These are phyloP conservation scores for Drechslera avenae DNA, from an alignment of 2,329 filamentous ascomycete species.

Conservation along the genomic window DNA sequence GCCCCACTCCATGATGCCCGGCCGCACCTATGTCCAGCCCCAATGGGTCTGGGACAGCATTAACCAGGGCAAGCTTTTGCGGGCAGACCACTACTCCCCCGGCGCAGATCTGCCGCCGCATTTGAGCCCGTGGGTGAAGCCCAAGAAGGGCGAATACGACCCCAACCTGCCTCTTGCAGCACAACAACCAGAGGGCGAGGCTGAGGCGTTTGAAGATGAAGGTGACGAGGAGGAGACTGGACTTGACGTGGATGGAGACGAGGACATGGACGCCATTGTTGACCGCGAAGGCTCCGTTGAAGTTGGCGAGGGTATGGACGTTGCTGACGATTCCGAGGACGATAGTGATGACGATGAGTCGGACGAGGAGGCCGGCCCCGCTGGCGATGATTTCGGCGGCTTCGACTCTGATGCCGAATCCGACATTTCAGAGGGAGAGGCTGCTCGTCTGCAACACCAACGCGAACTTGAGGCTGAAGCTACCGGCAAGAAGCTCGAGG, in stretches of 20 bases:
- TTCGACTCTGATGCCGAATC: slow-evolving; percentile 58
- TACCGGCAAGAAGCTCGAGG: slow-evolving; percentile 63
- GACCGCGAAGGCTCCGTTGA: slow-evolving; percentile 53
- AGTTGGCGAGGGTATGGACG: slow-evolving; percentile 56
- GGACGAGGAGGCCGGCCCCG: slow-evolving; percentile 24
- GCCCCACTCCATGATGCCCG: slow-evolving; percentile 79
- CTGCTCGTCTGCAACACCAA: slow-evolving; percentile 73
- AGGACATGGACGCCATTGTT: slow-evolving; percentile 38
- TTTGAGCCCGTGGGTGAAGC: slow-evolving; percentile 93
- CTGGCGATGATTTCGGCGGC: slow-evolving; percentile 51
- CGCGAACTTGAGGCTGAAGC: slow-evolving; percentile 92
- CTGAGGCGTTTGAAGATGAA: slow-evolving; percentile 69
- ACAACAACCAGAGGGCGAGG: slow-evolving; percentile 86
- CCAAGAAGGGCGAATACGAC: slow-evolving; percentile 85
- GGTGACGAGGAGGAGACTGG: slow-evolving; percentile 50
- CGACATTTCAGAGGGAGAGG: slow-evolving; percentile 60
- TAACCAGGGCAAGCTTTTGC: slow-evolving; percentile 87
- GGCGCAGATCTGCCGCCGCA: slow-evolving; percentile 90
- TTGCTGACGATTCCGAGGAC: slow-evolving; percentile 52
- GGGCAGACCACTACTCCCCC: slow-evolving; percentile 85
- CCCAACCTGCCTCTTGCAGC: slow-evolving; percentile 83
- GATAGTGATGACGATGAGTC: slow-evolving; percentile 55
- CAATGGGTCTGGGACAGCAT: slow-evolving; percentile 99
- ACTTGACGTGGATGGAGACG: slow-evolving; percentile 44
- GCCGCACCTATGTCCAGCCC: slow-evolving; percentile 89